A percentile compares a stretch with the other conserved stretches of the same genome.
Conservation (phyloP, 2,329 filamentous ascomycete species). For the Endocalyx cinctus region DNA sequence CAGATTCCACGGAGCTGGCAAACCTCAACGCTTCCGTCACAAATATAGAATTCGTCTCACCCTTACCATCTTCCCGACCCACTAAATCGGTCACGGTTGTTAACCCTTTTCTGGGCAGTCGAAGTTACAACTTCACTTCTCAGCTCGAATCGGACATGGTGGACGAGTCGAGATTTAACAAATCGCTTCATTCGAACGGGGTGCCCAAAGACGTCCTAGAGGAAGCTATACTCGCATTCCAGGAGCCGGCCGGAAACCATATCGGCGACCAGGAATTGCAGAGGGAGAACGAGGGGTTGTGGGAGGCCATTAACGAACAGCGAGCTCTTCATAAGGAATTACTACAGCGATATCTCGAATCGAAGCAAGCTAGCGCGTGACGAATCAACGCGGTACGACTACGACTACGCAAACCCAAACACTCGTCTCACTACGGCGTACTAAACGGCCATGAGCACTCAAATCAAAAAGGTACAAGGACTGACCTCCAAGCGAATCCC, state of each 20-base stretch:
- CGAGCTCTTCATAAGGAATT: constrained; percentile 37
- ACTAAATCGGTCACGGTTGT: constrained; percentile 59
- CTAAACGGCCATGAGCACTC: too few relatives aligned
- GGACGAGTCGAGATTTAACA: constrained; percentile 37
- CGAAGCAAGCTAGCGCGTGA: constrained; percentile 21
- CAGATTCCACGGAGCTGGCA: constrained; percentile 61
- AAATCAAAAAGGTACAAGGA: too few relatives aligned
- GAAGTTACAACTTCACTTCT: constrained; percentile 60
- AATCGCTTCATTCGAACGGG: constrained; percentile 42
- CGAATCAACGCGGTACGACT: too few relatives aligned
- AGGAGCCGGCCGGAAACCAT: constrained; percentile 24
- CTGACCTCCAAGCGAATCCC: too few relatives aligned
- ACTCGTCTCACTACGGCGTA: too few relatives aligned
- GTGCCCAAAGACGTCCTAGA: constrained; percentile 44
- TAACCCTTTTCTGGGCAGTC: constrained; percentile 71
- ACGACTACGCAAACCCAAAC: too few relatives aligned
- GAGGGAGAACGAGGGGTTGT: constrained; percentile 40
- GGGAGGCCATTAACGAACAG: constrained; percentile 41
- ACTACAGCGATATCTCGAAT: constrained; percentile 23
- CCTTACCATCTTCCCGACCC: constrained; percentile 43
- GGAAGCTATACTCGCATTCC: constrained; percentile 44
- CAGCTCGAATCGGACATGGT: constrained; percentile 50
- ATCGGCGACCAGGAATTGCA: constrained; percentile 30
- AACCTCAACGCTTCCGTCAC: constrained; percentile 79
- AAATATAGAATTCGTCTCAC: constrained; percentile 70